Conservation (phyloP, 2,329 filamentous ascomycete species). For the Monilinia polystroma region DNA sequence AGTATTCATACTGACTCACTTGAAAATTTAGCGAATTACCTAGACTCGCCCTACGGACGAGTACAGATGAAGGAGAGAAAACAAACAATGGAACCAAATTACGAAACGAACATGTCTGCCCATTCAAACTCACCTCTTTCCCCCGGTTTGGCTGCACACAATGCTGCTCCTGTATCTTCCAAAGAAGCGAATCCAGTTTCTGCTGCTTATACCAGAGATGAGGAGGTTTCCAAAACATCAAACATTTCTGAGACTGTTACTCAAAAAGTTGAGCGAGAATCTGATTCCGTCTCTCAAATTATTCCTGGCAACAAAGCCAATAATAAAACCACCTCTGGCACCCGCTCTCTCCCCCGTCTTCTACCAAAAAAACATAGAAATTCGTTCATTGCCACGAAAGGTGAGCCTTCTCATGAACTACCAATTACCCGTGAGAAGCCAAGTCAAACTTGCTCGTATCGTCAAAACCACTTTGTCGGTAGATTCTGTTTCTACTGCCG, state of each 20-base stretch:
- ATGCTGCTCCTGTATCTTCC: not conserved
- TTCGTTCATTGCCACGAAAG: not conserved
- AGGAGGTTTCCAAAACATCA: no score
- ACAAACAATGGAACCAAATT: not conserved
- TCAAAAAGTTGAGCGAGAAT: not conserved
- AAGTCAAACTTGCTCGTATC: not conserved
- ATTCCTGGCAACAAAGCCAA: not conserved
- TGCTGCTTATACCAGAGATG: not conserved
- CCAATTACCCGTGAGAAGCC: no score
- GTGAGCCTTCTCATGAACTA: not conserved
- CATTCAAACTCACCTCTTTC: not conserved
- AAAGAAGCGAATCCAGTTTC: not conserved
- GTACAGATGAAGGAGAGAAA: not conserved
- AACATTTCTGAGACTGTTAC: not conserved
- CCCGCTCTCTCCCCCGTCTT: not conserved
- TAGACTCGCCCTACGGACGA: not conserved
- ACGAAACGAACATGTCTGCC: not conserved
- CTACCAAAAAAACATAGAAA: not conserved
- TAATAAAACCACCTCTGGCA: accelerated
- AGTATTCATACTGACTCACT: not conserved
- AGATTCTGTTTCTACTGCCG: constrained; percentile 17
- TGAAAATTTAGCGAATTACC: not conserved
- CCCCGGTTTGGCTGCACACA: not conserved
- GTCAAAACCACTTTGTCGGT: not conserved
- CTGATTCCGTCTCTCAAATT: accelerated